Conservation (phyloP, 306 rosid genomes). For the Astragalus glycyphyllos region DNA sequence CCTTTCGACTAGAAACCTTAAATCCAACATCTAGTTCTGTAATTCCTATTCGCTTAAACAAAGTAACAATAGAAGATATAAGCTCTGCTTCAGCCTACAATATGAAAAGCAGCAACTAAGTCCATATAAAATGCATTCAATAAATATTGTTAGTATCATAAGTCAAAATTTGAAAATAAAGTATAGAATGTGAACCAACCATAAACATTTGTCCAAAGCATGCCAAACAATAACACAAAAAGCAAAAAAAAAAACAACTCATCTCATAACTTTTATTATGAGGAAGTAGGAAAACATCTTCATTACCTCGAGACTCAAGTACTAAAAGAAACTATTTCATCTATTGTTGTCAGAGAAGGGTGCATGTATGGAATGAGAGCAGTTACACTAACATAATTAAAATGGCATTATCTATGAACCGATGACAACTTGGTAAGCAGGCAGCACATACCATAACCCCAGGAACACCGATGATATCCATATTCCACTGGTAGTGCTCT, state of each 20-base stretch:
- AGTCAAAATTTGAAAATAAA: slow-evolving; percentile 24
- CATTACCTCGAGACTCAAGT: slow-evolving; percentile 28
- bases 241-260: not conserved
- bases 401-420: slow-evolving; percentile 16
- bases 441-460: slow-evolving; percentile 75
- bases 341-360: slow-evolving; percentile 32
- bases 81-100: slow-evolving; percentile 96
- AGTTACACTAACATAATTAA: slow-evolving; percentile 28
- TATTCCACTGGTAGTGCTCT: slow-evolving; percentile 98
- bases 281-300: slow-evolving; percentile 21
- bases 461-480: slow-evolving; percentile 94
- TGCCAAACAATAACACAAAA: slow-evolving; percentile 3
- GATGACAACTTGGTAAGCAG: slow-evolving; percentile 17
- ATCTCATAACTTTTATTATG: slow-evolving; percentile 13
- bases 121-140: slow-evolving; percentile 33
- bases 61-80: slow-evolving; percentile 79
- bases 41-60: slow-evolving; percentile 86
- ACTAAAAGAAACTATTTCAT: slow-evolving; percentile 11
- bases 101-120: slow-evolving; percentile 36
- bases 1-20: slow-evolving; percentile 98
- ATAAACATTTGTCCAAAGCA: slow-evolving; percentile 27
- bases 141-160: slow-evolving; percentile 17
- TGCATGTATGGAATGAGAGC: slow-evolving; percentile 15
- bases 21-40: slow-evolving; percentile 94
- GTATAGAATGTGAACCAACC: slow-evolving; percentile 31